phyloP scores from a whole-genome alignment of 805 yeast species.

The Kazachstania taianensis region DNA sequence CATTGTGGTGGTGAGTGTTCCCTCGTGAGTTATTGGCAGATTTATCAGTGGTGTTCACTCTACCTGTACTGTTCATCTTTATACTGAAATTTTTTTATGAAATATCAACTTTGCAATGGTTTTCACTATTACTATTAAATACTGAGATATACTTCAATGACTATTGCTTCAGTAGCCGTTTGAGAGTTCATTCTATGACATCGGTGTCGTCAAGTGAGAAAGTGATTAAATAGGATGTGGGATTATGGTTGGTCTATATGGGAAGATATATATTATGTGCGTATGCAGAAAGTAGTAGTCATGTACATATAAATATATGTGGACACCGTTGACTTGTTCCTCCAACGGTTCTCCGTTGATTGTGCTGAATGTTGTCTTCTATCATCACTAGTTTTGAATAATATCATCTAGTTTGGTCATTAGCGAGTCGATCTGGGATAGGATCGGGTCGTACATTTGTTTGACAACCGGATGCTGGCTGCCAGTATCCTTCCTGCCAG shows the following conservation, averaged over 20 bases:
- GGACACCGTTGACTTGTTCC: no score
- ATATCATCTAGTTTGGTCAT: slow-evolving; percentile 20
- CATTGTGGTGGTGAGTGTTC: neutral
- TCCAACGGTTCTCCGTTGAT: no score
- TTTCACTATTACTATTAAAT: no score
- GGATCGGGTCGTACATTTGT: slow-evolving; percentile 48
- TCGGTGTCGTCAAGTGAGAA: no score
- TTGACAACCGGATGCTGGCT: slow-evolving; percentile 38
- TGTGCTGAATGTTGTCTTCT: no score
- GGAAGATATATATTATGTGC: neutral
- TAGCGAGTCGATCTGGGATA: slow-evolving; percentile 36
- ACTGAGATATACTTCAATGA: no score
- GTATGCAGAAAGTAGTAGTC: neutral
- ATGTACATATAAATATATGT: no score
- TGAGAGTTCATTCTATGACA: no score
- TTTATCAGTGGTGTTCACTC: neutral
- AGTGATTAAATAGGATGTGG: no score
- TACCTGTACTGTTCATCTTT: no score
- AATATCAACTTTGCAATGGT: no score
- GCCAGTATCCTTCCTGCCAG: neutral
- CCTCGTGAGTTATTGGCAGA: neutral
- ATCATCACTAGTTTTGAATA: slow-evolving; percentile 3
- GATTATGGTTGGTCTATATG: neutral
- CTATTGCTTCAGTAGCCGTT: no score
- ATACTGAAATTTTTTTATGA: neutral